A percentile compares a stretch with the other conserved stretches of the same genome.
Evolutionary conservation across 225 moss, liverwort and hornwort species (phyloP).

Genomic region (Physcomitrium patens): DNA sequence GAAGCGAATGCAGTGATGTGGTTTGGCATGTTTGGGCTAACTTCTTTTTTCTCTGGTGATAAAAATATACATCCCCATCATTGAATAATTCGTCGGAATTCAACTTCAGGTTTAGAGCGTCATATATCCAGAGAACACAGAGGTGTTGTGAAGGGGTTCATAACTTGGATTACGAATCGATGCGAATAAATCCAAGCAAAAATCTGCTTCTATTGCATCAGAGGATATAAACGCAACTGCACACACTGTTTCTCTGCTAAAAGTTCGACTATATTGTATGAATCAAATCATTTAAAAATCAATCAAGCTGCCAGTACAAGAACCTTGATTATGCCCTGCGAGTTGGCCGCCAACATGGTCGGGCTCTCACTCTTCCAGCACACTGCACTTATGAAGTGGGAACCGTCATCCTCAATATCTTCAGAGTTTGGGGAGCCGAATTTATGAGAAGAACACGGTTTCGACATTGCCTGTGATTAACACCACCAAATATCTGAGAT

Average conservation of each 20-base stretch:
- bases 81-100: no score
- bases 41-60: no score
- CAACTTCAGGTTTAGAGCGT: background rate
- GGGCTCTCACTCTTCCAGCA: conserved; percentile 94
- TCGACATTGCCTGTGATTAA: conserved; percentile 57
- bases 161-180: background rate
- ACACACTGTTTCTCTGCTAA: background rate
- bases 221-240: no score
- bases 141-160: background rate
- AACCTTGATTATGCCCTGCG: conserved; percentile 83
- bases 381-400: conserved; percentile 81
- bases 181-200: background rate
- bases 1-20: no score
- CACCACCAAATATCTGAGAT: conserved; percentile 1
- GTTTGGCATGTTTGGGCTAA: no score
- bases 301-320: conserved; percentile 70
- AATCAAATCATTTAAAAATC: background rate
- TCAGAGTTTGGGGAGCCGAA: conserved; percentile 37
- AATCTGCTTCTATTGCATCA: no score
- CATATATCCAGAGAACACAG: background rate
- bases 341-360: conserved; percentile 84
- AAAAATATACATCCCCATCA: no score
- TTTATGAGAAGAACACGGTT: conserved; percentile 46
- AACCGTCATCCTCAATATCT: conserved; percentile 27
- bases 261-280: background rate